phyloP scores from a whole-genome alignment of 1,139 yeast genomes.

The Kurtzmaniella natalensis region DNA sequence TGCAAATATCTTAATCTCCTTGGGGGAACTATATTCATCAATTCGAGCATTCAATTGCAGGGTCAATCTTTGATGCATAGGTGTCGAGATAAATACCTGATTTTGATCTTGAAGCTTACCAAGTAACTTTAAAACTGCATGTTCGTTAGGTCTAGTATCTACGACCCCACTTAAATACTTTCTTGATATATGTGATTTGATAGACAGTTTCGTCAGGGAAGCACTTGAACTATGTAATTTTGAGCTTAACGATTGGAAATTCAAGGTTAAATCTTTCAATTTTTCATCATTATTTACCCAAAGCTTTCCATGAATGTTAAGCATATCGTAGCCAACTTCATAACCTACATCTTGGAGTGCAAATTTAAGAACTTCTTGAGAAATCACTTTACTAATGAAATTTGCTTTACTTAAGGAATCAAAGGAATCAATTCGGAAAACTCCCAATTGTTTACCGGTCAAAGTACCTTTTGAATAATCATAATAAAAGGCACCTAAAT shows the following conservation, averaged over 20 bases:
- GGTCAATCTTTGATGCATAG: slow-evolving; percentile 66
- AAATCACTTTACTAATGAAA: slow-evolving; percentile 51
- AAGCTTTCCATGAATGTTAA: slow-evolving; percentile 48
- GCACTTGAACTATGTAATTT: slow-evolving; percentile 31
- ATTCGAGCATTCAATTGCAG: slow-evolving; percentile 47
- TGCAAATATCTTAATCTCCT: slow-evolving; percentile 52
- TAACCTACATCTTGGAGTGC: slow-evolving; percentile 53
- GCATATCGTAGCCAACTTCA: slow-evolving; percentile 34
- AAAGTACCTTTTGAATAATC: slow-evolving; percentile 44
- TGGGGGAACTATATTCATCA: slow-evolving; percentile 46
- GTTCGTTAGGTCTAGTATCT: slow-evolving; percentile 39
- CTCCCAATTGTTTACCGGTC: slow-evolving; percentile 67
- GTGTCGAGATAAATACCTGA: slow-evolving; percentile 53
- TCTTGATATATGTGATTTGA: slow-evolving; percentile 44
- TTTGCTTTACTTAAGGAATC: slow-evolving; percentile 65
- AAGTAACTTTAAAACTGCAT: slow-evolving; percentile 44
- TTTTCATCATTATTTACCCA: slow-evolving; percentile 60
- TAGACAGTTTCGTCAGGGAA: slow-evolving; percentile 28
- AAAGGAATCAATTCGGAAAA: slow-evolving; percentile 59
- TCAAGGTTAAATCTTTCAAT: slow-evolving; percentile 40
- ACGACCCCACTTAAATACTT: slow-evolving; percentile 41
- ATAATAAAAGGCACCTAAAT: slow-evolving; percentile 63
- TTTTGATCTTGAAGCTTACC: slow-evolving; percentile 49
- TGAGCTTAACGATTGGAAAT: slow-evolving; percentile 30
- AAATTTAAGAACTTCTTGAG: slow-evolving; percentile 57